Conservation (phyloP, 306 rosid genomes). For the Carpinus viminea region DNA sequence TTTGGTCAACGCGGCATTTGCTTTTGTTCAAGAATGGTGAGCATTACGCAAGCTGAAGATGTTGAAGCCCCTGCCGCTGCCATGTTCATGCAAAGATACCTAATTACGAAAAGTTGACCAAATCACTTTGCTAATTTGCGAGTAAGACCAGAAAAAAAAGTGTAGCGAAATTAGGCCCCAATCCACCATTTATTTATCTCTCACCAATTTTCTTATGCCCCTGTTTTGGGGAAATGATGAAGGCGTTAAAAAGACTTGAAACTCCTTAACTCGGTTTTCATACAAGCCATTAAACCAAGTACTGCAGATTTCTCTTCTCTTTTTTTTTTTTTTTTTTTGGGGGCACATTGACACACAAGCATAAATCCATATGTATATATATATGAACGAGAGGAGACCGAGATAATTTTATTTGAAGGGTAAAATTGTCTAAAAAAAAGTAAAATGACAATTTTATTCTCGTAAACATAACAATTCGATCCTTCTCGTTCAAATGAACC, state of each 20-base stretch:
- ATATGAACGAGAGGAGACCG: too few relatives aligned
- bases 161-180: slow-evolving; percentile 43
- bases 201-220: slow-evolving; percentile 23
- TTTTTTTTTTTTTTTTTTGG: too few relatives aligned
- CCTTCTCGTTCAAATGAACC: too few relatives aligned
- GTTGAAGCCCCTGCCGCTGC: not conserved
- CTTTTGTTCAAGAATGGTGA: slow-evolving; percentile 59
- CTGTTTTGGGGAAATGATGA: slow-evolving; percentile 8
- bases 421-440: too few relatives aligned
- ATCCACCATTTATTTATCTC: slow-evolving; percentile 37
- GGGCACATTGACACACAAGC: too few relatives aligned
- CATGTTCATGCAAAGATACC: slow-evolving; percentile 44
- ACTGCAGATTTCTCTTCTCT: too few relatives aligned
- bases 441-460: too few relatives aligned
- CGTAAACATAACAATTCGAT: too few relatives aligned
- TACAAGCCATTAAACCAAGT: too few relatives aligned
- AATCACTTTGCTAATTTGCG: slow-evolving; percentile 31
- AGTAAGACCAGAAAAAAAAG: slow-evolving; percentile 16
- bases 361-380: too few relatives aligned
- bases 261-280: not conserved
- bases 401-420: too few relatives aligned
- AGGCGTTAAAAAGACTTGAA: slow-evolving; percentile 15
- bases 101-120: slow-evolving; percentile 59
- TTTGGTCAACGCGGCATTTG: slow-evolving; percentile 33
- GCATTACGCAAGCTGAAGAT: slow-evolving; percentile 20